Evolutionary conservation across 768 basidiomycete genomes (phyloP), one percentile per base, ranked within the genome.

Genomic region (Rhizopogon rudus): DNA sequence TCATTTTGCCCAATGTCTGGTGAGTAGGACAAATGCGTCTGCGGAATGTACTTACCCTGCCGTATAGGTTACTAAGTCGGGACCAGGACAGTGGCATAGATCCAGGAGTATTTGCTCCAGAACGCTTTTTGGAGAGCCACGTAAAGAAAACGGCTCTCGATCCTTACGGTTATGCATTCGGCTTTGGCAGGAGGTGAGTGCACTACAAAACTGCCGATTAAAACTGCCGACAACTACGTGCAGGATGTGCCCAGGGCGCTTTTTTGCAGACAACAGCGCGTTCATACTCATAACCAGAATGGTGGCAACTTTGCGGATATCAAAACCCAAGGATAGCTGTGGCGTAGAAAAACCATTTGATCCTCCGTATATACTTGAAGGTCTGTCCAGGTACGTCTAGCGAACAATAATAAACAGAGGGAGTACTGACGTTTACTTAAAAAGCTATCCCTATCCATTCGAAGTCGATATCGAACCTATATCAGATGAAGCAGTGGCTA

Each of bases 391-490:
- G 52, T 53, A 16, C 10, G 52, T 49, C 8, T 5, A 20, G 8
- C 5, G 25, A 25, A 25, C 13, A 49, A 37, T 6, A 37, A 5
- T 22, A 37, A 35, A 22, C 8, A 49, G 14, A 6, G 5, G 14
- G 20, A 8, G 4, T 9, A 10, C 33, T 49, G 20, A 49, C 20
- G 35, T 22, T 35, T 37, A 3, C 33, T 7, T 14, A 35, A 9
- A 2, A 25, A 62, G 57, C 14, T 62, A 22, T 25, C 61, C 61
- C 10, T 33, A 41, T 28, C 25, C 16, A 14, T 62, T 62, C 17
- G 50, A 58, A 1, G 53, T 61, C 6, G 54, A 53, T 31, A 52
- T 61, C 33, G 48, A 49, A 40, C 61, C 61, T 10, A 8, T 40
- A 7, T 62, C 61, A 13, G 50, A 60, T 17, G 39, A 40, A 20